Conservation (phyloP, 352 stramenopile species). For the Globisporangium irregulare region DNA sequence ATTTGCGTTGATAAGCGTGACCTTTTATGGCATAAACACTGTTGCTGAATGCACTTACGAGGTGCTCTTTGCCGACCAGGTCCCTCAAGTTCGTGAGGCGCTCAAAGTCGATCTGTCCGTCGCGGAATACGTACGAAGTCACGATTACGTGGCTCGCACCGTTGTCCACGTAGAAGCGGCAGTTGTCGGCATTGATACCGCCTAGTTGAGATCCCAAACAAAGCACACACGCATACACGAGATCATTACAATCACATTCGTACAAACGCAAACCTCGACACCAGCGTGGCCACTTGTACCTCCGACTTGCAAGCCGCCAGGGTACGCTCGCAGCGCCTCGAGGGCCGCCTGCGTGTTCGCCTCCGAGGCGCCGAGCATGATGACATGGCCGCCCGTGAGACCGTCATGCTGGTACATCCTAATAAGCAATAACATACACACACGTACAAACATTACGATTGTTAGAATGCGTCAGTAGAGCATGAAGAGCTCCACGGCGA, state of each 20-base stretch:
- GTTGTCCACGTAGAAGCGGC: slow-evolving; percentile 90
- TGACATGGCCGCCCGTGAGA: slow-evolving; percentile 95
- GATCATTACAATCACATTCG: neutral
- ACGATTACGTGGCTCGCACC: slow-evolving; percentile 98
- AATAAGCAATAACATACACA: neutral
- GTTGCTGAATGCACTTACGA: slow-evolving; percentile 30
- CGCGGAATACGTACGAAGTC: slow-evolving; percentile 96
- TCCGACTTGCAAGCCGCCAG: slow-evolving; percentile 93
- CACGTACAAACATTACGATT: neutral
- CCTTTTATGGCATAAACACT: neutral
- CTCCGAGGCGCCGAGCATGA: slow-evolving; percentile 94
- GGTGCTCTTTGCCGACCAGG: slow-evolving; percentile 71
- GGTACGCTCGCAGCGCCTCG: slow-evolving; percentile 87
- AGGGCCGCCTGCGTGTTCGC: slow-evolving; percentile 91
- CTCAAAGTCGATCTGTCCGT: slow-evolving; percentile 89
- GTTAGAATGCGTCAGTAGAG: neutral
- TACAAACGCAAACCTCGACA: slow-evolving; percentile 1
- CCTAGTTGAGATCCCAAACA: slow-evolving; percentile 24
- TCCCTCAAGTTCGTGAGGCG: slow-evolving; percentile 63
- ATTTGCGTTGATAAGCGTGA: neutral
- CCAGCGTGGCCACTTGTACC: slow-evolving; percentile 37
- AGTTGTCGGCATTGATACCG: slow-evolving; percentile 93
- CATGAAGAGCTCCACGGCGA: neutral
- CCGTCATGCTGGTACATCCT: slow-evolving; percentile 92
- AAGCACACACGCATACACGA: neutral